Base-by-base conservation (phyloP, 2,329 filamentous ascomycete genomes). In the Monilinia laxa region DNA sequence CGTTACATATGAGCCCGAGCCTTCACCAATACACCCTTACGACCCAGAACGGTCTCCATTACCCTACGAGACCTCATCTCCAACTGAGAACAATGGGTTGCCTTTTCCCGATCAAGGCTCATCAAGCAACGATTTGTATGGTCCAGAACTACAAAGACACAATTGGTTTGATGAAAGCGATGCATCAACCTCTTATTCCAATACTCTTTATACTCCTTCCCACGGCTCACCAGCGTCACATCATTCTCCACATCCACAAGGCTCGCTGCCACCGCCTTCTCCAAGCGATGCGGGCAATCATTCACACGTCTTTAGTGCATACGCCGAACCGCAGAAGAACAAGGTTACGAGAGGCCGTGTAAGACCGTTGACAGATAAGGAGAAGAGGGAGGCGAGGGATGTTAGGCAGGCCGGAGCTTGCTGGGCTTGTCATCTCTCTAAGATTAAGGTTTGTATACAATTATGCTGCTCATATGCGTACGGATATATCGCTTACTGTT, bases 11-110 rank as follows among this genome's bases (percentile, higher is more conserved):
- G 84, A 89, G 66, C 82, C 86, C 18, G 84, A 85, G 11, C 58
- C 64, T 11, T 25, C 83, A 87, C 49, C 79, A 85, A 66, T 91
- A 91, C 75, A 79, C 85, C 40, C 82, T 86, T 69, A 84, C 89
- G 75, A 86, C 88, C 62, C 83, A 90, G 71, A 87, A 89, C 65
- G 83, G 81, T 23, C 83, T 85, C 49, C 97, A 97, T 80, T 80
- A 97, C n/a, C 82, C 68, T 25, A 65, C 58, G 55, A 25, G 28
- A 12, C 63, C 56, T 42, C 60, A 40, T 63, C 51, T 11, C 58
- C 45, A 7, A 45, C 51, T 20, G 28, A 18, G 18, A 51, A 47
- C 20, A 35, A 54, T 11, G 25, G 47, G 12, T 40, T 60, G 16
- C 28, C 18, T 55, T 25, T 23, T 20, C 14, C 38, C 38, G 23